phyloP scores from a whole-genome alignment of 1,139 yeast genomes.

The Zygoascus meyerae region DNA sequence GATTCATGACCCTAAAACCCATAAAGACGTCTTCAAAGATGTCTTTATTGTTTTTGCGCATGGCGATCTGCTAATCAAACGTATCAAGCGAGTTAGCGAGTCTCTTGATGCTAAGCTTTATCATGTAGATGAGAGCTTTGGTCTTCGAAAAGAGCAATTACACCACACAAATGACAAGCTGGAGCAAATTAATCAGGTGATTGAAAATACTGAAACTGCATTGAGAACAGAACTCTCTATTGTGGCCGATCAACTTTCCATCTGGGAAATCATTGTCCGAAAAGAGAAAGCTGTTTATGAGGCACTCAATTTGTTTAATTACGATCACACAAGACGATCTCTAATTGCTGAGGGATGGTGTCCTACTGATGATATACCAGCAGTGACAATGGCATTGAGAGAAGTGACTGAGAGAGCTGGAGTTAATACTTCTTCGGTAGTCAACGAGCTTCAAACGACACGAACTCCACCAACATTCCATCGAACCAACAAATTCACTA shows the following conservation, averaged over 20 bases:
- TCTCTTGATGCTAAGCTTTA: slow-evolving; percentile 79
- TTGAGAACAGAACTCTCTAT: slow-evolving; percentile 71
- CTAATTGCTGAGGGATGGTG: slow-evolving; percentile 98
- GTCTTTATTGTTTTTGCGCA: slow-evolving; percentile 85
- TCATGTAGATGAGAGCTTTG: slow-evolving; percentile 54
- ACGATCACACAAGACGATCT: slow-evolving; percentile 79
- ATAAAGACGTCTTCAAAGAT: slow-evolving; percentile 51
- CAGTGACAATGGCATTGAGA: slow-evolving; percentile 47
- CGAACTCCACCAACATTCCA: slow-evolving; percentile 92
- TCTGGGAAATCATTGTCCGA: slow-evolving; percentile 62
- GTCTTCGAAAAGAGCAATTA: slow-evolving; percentile 54
- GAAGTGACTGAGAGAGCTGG: slow-evolving; percentile 55
- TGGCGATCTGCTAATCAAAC: slow-evolving; percentile 64
- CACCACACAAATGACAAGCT: slow-evolving; percentile 53
- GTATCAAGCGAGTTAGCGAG: slow-evolving; percentile 71
- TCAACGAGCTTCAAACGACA: slow-evolving; percentile 73
- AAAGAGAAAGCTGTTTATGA: slow-evolving; percentile 73
- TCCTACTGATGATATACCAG: slow-evolving; percentile 51
- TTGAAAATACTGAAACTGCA: slow-evolving; percentile 65
- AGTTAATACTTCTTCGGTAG: slow-evolving; percentile 65
- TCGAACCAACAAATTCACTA: slow-evolving; percentile 84
- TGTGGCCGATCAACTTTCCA: slow-evolving; percentile 66
- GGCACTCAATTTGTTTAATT: slow-evolving; percentile 74
- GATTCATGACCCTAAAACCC: slow-evolving; percentile 45
- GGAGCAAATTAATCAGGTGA: slow-evolving; percentile 59